These are phyloP conservation scores for Fragaria iinumae DNA, from an alignment of 306 rosid species.

Conservation along the genomic window DNA sequence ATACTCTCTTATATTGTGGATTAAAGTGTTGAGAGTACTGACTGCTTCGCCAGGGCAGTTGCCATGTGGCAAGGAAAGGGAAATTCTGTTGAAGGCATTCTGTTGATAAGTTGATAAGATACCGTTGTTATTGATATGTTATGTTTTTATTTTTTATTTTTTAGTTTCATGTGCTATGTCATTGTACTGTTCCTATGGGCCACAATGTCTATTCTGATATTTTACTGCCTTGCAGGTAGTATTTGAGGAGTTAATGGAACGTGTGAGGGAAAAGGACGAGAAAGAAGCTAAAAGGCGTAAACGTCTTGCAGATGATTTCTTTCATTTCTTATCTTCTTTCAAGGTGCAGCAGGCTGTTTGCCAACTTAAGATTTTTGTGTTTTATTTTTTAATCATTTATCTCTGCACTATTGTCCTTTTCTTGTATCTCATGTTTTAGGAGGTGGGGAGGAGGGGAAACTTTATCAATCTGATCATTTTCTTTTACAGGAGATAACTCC, in stretches of 20 bases:
- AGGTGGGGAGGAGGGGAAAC: not conserved
- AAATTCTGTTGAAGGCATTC: too few species aligned
- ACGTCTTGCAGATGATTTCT: conserved; percentile 74
- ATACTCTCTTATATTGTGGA: not conserved
- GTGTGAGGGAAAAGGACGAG: conserved; percentile 83
- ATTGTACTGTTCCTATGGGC: conserved; percentile 11
- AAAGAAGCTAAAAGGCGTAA: conserved; percentile 86
- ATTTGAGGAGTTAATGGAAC: conserved; percentile 77
- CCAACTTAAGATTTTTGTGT: conserved; percentile 7
- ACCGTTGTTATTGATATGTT: conserved; percentile 10
- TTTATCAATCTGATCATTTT: not conserved
- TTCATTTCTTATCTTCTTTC: conserved; percentile 53
- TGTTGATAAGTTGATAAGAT: conserved; percentile 10
- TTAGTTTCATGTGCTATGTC: not conserved
- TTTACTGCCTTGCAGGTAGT: conserved; percentile 64
- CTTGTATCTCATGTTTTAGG: not conserved
- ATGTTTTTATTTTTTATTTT: not conserved
- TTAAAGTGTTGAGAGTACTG: not conserved
- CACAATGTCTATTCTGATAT: conserved; percentile 23
- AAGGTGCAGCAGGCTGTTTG: conserved; percentile 53
- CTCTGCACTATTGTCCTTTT: conserved; percentile 16
- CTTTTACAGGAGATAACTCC: conserved; percentile 63
- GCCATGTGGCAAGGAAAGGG: conserved; percentile 1
- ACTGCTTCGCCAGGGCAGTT: not conserved
- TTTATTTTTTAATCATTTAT: conserved; percentile 3